A percentile compares a stretch with the other conserved stretches of the same genome.
Conservation (phyloP, 331 rosid species). For the Phaseolus coccineus region DNA sequence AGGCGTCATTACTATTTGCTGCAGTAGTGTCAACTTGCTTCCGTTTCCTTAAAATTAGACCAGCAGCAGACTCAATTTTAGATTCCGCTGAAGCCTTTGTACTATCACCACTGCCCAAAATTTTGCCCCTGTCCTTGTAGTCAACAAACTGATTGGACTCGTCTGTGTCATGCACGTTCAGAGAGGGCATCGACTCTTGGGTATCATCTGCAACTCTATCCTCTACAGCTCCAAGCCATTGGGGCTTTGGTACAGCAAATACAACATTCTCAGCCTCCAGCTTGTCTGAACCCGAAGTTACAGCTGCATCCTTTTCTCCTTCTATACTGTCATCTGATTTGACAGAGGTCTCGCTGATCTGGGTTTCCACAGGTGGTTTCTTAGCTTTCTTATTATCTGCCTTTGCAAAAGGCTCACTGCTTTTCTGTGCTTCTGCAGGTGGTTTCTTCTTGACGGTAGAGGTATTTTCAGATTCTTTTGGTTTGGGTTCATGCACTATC, state of each 20-base stretch:
- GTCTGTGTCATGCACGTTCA: conserved; percentile 45
- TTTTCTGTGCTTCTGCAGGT: conserved; percentile 51
- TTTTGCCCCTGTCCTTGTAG: conserved; percentile 84
- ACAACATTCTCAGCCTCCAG: conserved; percentile 56
- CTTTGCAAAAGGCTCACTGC: conserved; percentile 40
- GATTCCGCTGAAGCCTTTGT: conserved; percentile 45
- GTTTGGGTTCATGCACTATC: conserved; percentile 58
- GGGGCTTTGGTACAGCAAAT: conserved; percentile 73
- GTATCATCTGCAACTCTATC: conserved; percentile 55
- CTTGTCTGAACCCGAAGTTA: conserved; percentile 44
- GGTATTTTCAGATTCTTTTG: conserved; percentile 50
- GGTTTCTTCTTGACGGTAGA: conserved; percentile 53
- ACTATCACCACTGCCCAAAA: conserved; percentile 53
- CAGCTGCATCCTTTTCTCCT: conserved; percentile 53
- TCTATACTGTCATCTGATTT: conserved; percentile 44
- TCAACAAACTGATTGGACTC: conserved; percentile 75
- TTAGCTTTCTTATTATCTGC: conserved; percentile 46
- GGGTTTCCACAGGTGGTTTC: conserved; percentile 36
- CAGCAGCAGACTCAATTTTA: conserved; percentile 79
- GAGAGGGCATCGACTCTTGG: conserved; percentile 49
- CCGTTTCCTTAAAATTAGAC: conserved; percentile 87
- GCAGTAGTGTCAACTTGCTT: conserved; percentile 68
- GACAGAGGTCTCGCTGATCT: conserved; percentile 45
- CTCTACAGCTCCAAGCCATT: conserved; percentile 91
- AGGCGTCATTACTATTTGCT: conserved; percentile 47